Conservation (phyloP, 2,329 filamentous ascomycete species). For the Aureobasidium sp. region DNA sequence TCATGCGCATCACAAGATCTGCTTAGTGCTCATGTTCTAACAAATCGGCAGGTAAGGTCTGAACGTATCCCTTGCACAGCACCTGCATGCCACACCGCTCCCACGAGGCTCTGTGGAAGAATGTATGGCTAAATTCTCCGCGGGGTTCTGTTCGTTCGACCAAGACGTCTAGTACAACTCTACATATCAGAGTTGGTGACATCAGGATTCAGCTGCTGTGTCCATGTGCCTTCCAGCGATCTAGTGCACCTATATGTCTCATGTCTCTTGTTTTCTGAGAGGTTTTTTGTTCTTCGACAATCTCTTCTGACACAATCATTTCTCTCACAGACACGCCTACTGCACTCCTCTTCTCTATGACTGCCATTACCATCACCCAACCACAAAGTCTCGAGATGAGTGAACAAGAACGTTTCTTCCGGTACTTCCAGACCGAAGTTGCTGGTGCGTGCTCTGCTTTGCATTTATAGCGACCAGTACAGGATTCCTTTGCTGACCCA, state of each 20-base stretch:
- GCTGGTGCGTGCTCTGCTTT: slow-evolving; percentile 47
- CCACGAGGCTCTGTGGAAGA: background rate
- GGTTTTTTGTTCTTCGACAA: background rate
- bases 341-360: background rate
- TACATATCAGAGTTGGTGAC: slow-evolving; percentile 1
- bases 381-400: background rate
- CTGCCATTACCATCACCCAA: slow-evolving; percentile 3
- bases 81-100: background rate
- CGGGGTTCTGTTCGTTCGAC: background rate
- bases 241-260: background rate
- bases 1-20: background rate
- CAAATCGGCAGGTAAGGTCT: background rate
- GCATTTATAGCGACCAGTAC: background rate
- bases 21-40: background rate
- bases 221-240: background rate
- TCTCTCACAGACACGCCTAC: background rate
- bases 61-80: background rate
- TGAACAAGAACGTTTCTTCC: slow-evolving; percentile 61
- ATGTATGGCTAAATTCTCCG: background rate
- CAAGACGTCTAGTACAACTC: slow-evolving; percentile 5
- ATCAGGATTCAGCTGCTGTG: slow-evolving; percentile 8
- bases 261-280: background rate
- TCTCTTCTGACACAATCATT: background rate
- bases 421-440: slow-evolving; percentile 71
- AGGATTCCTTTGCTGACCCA: slow-evolving; percentile 1